These are phyloP conservation scores for Hermanozyma aechmeae DNA, from an alignment of 805 yeast species.

Conservation along the genomic window DNA sequence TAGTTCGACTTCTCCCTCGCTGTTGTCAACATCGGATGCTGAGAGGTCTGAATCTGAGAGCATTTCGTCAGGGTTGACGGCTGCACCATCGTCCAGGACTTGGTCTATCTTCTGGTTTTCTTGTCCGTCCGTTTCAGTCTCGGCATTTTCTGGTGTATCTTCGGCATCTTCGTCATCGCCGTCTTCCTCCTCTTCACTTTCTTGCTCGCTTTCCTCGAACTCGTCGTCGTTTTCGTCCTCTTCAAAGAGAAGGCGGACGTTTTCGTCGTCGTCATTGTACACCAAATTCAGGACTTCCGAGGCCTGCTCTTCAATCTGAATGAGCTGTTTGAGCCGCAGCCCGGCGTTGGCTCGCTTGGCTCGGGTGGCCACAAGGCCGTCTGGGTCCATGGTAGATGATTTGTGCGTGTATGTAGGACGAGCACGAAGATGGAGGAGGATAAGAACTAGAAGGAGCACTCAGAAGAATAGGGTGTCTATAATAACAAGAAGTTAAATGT, in stretches of 20 bases:
- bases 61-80: slow-evolving; percentile 37
- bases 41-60: slow-evolving; percentile 47
- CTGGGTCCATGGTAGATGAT: slow-evolving; percentile 17
- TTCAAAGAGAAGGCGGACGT: slow-evolving; percentile 59
- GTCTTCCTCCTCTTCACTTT: slow-evolving; percentile 15
- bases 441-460: too few species aligned
- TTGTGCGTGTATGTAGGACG: too few species aligned
- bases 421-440: too few species aligned
- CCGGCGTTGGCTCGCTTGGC: slow-evolving; percentile 86
- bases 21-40: slow-evolving; percentile 48
- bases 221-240: slow-evolving; percentile 33
- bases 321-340: slow-evolving; percentile 60
- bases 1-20: slow-evolving; percentile 61
- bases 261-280: slow-evolving; percentile 60
- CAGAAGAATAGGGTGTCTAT: too few species aligned
- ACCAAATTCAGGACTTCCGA: slow-evolving; percentile 14
- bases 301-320: slow-evolving; percentile 60
- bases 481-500: too few species aligned
- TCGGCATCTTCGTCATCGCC: slow-evolving; percentile 13
- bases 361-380: slow-evolving; percentile 65
- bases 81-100: slow-evolving; percentile 11
- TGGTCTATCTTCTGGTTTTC: neutral
- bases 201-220: slow-evolving; percentile 20
- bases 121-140: slow-evolving; percentile 5
- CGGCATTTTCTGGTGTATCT: slow-evolving; percentile 8